Base-by-base conservation (phyloP, 2,329 filamentous ascomycete species). In the Drechslerella coelobrocha region DNA sequence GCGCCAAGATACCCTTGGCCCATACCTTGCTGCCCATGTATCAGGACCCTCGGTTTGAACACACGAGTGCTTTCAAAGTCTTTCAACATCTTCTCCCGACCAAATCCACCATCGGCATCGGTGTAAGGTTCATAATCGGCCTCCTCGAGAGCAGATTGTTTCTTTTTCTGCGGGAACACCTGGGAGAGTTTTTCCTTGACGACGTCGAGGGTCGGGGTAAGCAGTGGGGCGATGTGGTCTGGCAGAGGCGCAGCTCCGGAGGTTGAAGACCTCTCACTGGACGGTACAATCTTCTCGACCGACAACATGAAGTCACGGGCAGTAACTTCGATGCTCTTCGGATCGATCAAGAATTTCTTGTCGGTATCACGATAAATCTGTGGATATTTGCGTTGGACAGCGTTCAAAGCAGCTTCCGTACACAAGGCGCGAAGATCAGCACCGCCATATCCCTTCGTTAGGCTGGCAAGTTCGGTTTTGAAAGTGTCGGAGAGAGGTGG, bases 251-350 rank as follows among this genome's bases (percentile, higher is more conserved):
- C 85, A 56, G 93, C 92, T 10, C 89, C 90, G 10, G 92, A 93
- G 2, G 91, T 89, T 0, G 91, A 88, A 50, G 93, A 93, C 72
- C 94, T 84, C 78, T 97, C 91, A 0, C 94, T 97, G 0, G 94
- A 97, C 5, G 94, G 94, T 9, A 97, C 86, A 80, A 99, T 91
- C 79, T 96, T 74, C 96, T 96, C 96, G 77, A 97, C 88, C 0
- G 93, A 96, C 12, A 97, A 85, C 89, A 96, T 96, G 76, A 99
- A 99, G 79, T 99, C 94, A 61, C 94, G 94, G 2, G 94, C 91
- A 45, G 90, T 88, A 37, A 99, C 87, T 65, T 87, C 87, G 76
- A 99, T 96, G 75, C 88, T 90, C 71, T 85, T 85, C 0, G 92
- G 88, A 75, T 97, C 88, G 63, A 99, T 94, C 45, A 95, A 81